Percentiles rank a stretch among this genome's conserved stretches.
Conservation (phyloP, 495 filamentous ascomycete genomes). For the Penicillium samsonianum region DNA sequence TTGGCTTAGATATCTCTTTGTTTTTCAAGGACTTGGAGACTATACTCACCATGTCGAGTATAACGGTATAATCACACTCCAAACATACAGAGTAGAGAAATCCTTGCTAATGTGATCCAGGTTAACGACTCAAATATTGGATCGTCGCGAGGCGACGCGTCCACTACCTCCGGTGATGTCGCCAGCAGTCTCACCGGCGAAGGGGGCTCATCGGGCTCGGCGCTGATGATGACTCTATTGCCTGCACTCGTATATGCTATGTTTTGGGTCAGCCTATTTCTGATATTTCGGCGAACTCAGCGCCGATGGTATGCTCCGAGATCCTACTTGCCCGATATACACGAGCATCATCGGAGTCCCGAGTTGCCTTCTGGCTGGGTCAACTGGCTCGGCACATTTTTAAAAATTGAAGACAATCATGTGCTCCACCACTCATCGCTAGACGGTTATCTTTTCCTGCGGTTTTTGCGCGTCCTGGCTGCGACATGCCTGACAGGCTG, state of each 20-base stretch:
- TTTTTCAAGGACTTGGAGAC: constrained; percentile 6
- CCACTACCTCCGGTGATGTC: constrained; percentile 38
- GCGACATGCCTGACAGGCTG: constrained; percentile 72
- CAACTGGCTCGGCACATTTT: constrained; percentile 64
- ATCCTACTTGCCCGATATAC: constrained; percentile 73
- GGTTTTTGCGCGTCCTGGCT: constrained; percentile 72
- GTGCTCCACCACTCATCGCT: constrained; percentile 67
- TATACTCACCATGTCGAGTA: constrained; percentile 14
- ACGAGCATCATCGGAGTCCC: constrained; percentile 51
- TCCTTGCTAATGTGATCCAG: constrained; percentile 18
- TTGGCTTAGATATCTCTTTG: constrained; percentile 1
- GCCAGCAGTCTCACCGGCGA: constrained; percentile 32
- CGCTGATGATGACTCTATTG: constrained; percentile 68
- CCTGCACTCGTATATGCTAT: constrained; percentile 67
- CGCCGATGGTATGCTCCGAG: constrained; percentile 79
- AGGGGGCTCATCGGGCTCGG: constrained; percentile 46
- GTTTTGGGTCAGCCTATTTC: constrained; percentile 69
- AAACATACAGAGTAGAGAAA: constrained; percentile 1
- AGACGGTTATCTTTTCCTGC: constrained; percentile 81
- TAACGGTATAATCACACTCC: constrained; percentile 10
- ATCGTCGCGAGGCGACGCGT: constrained; percentile 45
- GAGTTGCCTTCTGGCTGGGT: constrained; percentile 51
- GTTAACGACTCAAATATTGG: constrained; percentile 48
- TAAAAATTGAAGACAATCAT: constrained; percentile 59
- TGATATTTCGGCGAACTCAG: constrained; percentile 70